Evolutionary conservation across 306 rosid species (phyloP), one percentile per base, ranked within the genome.

Genomic region (Amphicarpaea edgeworthii): DNA sequence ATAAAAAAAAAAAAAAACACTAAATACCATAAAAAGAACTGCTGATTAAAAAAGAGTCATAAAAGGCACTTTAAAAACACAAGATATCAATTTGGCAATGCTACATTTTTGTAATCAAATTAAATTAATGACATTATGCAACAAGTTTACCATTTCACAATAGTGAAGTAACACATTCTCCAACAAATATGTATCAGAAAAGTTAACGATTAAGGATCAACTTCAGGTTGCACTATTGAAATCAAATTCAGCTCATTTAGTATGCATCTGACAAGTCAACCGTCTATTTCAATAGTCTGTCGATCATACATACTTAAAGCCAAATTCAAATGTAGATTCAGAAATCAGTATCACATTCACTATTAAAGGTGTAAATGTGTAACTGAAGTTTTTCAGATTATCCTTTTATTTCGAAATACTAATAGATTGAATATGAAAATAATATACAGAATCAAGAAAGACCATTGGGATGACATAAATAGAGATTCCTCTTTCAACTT

Each of bases 371-470:
- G 37, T 30, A 2, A 28, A 7, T 30, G 37, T 30, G 37, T 42
- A 42, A 6, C 20, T 1, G 3, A 68, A 69, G 8, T 24, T 50
- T 34, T 19, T 21, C 65, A 12, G 0, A 4, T 51, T 47, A 20
- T 51, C 51, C 19, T 53, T 72, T 54, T 55, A 38, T 72, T 41
- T 24, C 41, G 1, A 72, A 30, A 12, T 30, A 49, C 5, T 2
- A n/a, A n/a, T 34, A 34, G 61, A 69, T 17, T 69, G 19, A 49
- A 30, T 19, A 43, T 28, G 32, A 32, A 17, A 55, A 40, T 57
- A 55, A 40, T 57, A 57, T 28, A 62, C 53, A 49, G 5, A 63
- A 37, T 63, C 72, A 45, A 47, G 34, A 50, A 51, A 70, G 5
- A 70, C 34, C 4, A 3, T 5, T 53, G 34, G 32, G 50, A 30